Conservation (phyloP, 2,329 filamentous ascomycete genomes). For the Rutstroemia sp. region DNA sequence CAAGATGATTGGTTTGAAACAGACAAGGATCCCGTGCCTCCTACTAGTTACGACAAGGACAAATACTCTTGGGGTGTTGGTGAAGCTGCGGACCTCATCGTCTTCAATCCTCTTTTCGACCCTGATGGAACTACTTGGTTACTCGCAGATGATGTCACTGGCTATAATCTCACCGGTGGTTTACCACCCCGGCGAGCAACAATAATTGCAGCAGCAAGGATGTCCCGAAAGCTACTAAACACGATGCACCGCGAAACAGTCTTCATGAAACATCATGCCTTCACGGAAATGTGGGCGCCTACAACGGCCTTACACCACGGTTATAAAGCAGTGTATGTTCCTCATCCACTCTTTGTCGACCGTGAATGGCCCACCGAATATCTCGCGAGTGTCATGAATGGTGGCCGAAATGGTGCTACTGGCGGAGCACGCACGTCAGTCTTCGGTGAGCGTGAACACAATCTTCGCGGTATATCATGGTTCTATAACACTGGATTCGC, state of each 20-base stretch:
- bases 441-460: constrained; percentile 81
- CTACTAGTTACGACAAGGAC: constrained; percentile 68
- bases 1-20: constrained; percentile 64
- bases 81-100: constrained; percentile 87
- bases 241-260: constrained; percentile 90
- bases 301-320: constrained; percentile 86
- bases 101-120: constrained; percentile 87
- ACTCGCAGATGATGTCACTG: constrained; percentile 74
- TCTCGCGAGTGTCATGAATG: constrained; percentile 74
- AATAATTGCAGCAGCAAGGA: constrained; percentile 81
- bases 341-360: constrained; percentile 83
- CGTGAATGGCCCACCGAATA: constrained; percentile 77
- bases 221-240: constrained; percentile 70
- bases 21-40: constrained; percentile 67
- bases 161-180: constrained; percentile 61
- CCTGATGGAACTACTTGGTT: constrained; percentile 82
- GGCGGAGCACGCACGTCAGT: constrained; percentile 67
- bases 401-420: constrained; percentile 63
- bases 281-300: constrained; percentile 93
- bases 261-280: constrained; percentile 79
- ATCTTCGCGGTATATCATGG: constrained; percentile 81
- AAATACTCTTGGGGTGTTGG: constrained; percentile 80
- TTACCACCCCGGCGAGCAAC: constrained; percentile 70
- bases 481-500: constrained; percentile 85
- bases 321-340: constrained; percentile 84